Base-by-base conservation (phyloP, 495 filamentous ascomycete species). In the Coniosporium apollinis region DNA sequence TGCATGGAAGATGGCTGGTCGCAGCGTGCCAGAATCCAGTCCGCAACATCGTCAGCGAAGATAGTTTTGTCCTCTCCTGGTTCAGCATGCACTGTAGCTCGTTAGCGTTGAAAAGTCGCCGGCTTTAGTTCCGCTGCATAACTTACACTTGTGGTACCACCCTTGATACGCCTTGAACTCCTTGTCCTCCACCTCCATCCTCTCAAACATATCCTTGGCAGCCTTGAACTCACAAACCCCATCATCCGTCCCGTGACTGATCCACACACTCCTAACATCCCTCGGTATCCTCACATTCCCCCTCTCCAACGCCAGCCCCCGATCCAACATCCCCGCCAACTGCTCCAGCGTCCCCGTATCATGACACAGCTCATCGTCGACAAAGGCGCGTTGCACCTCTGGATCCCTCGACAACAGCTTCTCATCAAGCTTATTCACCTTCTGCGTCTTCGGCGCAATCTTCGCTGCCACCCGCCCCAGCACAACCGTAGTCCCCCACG, bases 321-420 rank as follows among this genome's bases (percentile, higher is more conserved):
- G 69, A 42, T 83, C 77, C 44, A 93, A 50, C 74, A 93, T 70
- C 0, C 70, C 74, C 2, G 74, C 61, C 19, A 91, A 47, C 1
- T 76, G 79, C 50, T 81, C 73, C 14, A 91, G 55, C 25, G 84
- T 92, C 9, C 83, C 86, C 1, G 68, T 81, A 48, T 82, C 63
- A 56, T 91, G 82, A 50, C 71, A 66, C 37, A 93, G 59, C 46
- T 57, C 44, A 52, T 93, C 82, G 15, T 62, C 66, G 15, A 46
- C 55, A 26, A 74, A 64, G 18, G 57, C 64, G 48, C 62, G 50
- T 22, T 61, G 58, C 19, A 81, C 70, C 15, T 47, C 59, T 25
- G 62, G 56, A 53, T 91, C 78, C 5, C 81, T 66, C 19, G 64
- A 70, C 33, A 92, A 42, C 37, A 68, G 56, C 36, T 59, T 57